phyloP scores from a whole-genome alignment of 495 filamentous ascomycete genomes.

The Neurospora sp. region DNA sequence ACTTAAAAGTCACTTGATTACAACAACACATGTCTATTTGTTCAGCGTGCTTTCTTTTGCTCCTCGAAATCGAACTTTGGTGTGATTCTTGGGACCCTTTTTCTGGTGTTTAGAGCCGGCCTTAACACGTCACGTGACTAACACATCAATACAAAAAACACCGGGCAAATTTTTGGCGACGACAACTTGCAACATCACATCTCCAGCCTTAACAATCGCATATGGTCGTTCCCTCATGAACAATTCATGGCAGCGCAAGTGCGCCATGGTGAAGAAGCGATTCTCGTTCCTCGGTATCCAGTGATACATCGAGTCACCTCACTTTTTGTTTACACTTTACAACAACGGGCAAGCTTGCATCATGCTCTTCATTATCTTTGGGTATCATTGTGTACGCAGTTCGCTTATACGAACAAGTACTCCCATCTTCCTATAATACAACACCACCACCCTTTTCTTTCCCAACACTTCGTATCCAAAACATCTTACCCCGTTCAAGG shows the following conservation, averaged over 20 bases:
- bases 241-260: background rate
- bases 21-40: background rate
- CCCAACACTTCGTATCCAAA: background rate
- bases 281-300: background rate
- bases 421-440: background rate
- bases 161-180: background rate
- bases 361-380: background rate
- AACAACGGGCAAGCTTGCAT: background rate
- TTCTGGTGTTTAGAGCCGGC: background rate
- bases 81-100: background rate
- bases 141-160: background rate
- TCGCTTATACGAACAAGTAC: background rate
- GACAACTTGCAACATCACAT: background rate
- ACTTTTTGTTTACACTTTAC: background rate
- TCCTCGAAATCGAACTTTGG: background rate
- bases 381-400: background rate
- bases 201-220: background rate
- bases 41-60: background rate
- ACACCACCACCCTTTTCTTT: background rate
- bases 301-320: background rate
- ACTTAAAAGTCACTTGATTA: background rate
- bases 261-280: background rate
- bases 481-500: background rate
- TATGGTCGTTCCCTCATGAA: background rate
- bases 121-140: background rate